Conservation (phyloP, 768 basidiomycete species). For the Auricularia sp. region DNA sequence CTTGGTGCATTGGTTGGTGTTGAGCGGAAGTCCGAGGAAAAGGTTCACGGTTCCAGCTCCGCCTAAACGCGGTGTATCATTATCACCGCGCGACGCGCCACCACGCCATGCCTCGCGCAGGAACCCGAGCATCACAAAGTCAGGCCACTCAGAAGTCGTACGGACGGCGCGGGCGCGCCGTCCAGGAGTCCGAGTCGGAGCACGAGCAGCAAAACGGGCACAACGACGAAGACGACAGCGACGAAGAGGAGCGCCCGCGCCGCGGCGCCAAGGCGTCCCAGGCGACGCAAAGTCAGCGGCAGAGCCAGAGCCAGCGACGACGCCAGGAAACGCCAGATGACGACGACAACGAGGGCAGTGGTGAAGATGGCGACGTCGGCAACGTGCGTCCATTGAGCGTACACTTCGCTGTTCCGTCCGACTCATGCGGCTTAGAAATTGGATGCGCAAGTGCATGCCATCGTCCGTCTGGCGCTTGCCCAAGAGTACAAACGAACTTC, state of each 20-base stretch:
- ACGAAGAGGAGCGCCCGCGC: not conserved
- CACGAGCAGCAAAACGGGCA: not conserved
- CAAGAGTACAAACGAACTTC: slow-evolving; percentile 58
- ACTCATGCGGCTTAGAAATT: not conserved
- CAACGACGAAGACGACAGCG: not conserved
- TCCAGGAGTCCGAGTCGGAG: not conserved
- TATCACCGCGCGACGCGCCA: too few species aligned
- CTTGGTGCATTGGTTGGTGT: too few species aligned
- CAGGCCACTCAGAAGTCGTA: not conserved
- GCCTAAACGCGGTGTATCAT: too few species aligned
- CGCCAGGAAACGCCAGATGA: not conserved
- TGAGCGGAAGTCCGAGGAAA: too few species aligned
- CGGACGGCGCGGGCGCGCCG: not conserved
- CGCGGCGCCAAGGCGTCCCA: not conserved
- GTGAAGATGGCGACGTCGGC: not conserved
- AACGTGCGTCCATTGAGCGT: not conserved
- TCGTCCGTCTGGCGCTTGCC: slow-evolving; percentile 77
- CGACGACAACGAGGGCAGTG: not conserved
- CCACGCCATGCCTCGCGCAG: too few species aligned
- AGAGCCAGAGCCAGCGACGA: not conserved
- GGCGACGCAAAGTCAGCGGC: not conserved
- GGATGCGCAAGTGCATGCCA: slow-evolving; percentile 44
- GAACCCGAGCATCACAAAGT: too few species aligned
- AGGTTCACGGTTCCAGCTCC: too few species aligned
- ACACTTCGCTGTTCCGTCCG: not conserved